phyloP scores from a whole-genome alignment of 2,329 filamentous ascomycete species.

The Akanthomyces muscarius region DNA sequence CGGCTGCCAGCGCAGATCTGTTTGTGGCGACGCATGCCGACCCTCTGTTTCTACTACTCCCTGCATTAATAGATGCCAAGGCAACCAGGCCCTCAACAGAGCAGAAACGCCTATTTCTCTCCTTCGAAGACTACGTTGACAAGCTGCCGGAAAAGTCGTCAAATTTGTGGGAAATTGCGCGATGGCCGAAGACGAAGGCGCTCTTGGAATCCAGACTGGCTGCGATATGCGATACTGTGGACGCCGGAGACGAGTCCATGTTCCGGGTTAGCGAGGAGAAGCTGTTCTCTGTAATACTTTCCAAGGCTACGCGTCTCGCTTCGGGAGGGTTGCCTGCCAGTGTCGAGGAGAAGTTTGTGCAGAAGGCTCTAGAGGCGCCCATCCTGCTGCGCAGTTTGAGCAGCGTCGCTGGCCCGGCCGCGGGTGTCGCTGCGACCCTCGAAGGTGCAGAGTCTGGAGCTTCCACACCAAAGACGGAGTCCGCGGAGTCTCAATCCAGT shows the following conservation, averaged over 20 bases:
- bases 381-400: conserved; percentile 60
- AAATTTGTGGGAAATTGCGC: conserved; percentile 57
- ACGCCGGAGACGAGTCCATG: conserved; percentile 80
- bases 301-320: conserved; percentile 70
- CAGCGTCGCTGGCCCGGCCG: conserved; percentile 16
- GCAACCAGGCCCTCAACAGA: conserved; percentile 39
- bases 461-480: conserved; percentile 29
- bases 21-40: conserved; percentile 82
- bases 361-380: conserved; percentile 70
- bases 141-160: conserved; percentile 49
- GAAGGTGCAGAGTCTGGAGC: conserved; percentile 24
- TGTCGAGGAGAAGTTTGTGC: conserved; percentile 82
- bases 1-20: conserved; percentile 68
- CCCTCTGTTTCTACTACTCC: conserved; percentile 76
- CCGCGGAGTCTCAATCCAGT: conserved; percentile 42
- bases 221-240: conserved; percentile 73
- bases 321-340: conserved; percentile 64
- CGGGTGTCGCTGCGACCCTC: not conserved
- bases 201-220: conserved; percentile 63
- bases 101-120: conserved; percentile 61
- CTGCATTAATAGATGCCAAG: conserved; percentile 55
- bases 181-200: conserved; percentile 41
- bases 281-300: conserved; percentile 59
- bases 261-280: conserved; percentile 74
- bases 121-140: conserved; percentile 69